These are phyloP conservation scores for Lichtheimia corymbifera DNA, from an alignment of 371 early-diverging fungal genomes.

Conservation along the genomic window DNA sequence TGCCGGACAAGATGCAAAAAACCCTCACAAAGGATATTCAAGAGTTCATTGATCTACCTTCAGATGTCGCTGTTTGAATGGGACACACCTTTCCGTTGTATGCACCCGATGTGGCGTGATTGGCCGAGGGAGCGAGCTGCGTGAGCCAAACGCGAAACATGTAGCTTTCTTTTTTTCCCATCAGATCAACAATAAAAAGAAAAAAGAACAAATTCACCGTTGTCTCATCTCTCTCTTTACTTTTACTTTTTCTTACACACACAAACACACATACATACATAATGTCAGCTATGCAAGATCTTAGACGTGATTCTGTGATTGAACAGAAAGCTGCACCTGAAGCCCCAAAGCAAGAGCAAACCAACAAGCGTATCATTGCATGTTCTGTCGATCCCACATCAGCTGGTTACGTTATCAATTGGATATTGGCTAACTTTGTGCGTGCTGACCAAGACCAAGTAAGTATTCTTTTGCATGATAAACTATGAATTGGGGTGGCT, in stretches of 20 bases:
- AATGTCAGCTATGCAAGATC: neutral
- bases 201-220: neutral
- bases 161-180: neutral
- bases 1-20: slow-evolving; percentile 22
- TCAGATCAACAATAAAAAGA: slow-evolving; percentile 4
- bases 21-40: slow-evolving; percentile 40
- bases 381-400: slow-evolving; percentile 40
- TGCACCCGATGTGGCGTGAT: slow-evolving; percentile 5
- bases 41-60: slow-evolving; percentile 39
- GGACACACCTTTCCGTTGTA: neutral
- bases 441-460: slow-evolving; percentile 37
- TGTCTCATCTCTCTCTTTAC: neutral
- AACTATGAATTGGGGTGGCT: too few species aligned
- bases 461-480: neutral
- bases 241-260: neutral
- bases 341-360: neutral
- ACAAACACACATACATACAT: too few species aligned
- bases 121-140: neutral
- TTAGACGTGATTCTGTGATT: neutral
- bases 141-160: neutral
- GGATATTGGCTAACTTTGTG: slow-evolving; percentile 50
- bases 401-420: slow-evolving; percentile 36
- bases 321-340: neutral
- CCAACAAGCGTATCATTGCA: slow-evolving; percentile 29
- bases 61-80: neutral